A percentile compares a stretch with the other conserved stretches of the same genome.
phyloP scores from a whole-genome alignment of 768 basidiomycete genomes.

The Hirschioporus abietinus region DNA sequence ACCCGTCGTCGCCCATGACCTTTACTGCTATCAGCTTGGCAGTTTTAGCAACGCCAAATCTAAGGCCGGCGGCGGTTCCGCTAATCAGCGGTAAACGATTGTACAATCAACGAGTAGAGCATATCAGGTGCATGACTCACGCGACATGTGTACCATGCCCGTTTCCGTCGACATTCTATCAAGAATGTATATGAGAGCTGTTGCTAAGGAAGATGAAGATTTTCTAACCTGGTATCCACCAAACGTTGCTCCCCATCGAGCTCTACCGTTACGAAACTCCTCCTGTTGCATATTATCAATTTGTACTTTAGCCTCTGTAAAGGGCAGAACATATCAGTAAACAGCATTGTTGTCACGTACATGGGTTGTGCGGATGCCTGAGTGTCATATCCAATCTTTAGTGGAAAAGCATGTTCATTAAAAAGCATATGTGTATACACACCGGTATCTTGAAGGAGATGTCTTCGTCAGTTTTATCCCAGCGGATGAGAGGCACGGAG shows the following conservation, averaged over 20 bases:
- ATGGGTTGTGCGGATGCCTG: conserved; percentile 21
- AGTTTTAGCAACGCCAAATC: conserved; percentile 30
- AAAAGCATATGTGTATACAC: too few relatives aligned
- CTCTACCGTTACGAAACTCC: conserved; percentile 38
- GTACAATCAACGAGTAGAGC: neutral
- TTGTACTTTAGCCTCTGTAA: too few relatives aligned
- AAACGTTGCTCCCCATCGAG: conserved; percentile 25
- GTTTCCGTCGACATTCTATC: conserved; percentile 29
- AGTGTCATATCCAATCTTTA: too few relatives aligned
- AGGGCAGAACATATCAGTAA: neutral
- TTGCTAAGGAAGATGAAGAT: neutral
- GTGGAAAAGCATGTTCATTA: too few relatives aligned
- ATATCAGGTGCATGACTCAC: too few relatives aligned
- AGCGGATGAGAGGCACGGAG: neutral
- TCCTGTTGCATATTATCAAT: conserved; percentile 16
- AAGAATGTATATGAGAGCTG: conserved; percentile 1
- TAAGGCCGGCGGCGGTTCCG: conserved; percentile 31
- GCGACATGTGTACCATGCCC: conserved; percentile 38
- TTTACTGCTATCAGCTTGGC: conserved; percentile 37
- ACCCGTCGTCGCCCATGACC: too few relatives aligned
- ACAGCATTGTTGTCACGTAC: conserved; percentile 6
- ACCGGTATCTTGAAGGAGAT: conserved; percentile 11
- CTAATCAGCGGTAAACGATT: conserved; percentile 14
- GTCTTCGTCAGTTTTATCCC: too few relatives aligned
- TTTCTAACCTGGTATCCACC: conserved; percentile 1